Base-by-base conservation (phyloP, 805 yeast species). In the Starmerella tilneyi region DNA sequence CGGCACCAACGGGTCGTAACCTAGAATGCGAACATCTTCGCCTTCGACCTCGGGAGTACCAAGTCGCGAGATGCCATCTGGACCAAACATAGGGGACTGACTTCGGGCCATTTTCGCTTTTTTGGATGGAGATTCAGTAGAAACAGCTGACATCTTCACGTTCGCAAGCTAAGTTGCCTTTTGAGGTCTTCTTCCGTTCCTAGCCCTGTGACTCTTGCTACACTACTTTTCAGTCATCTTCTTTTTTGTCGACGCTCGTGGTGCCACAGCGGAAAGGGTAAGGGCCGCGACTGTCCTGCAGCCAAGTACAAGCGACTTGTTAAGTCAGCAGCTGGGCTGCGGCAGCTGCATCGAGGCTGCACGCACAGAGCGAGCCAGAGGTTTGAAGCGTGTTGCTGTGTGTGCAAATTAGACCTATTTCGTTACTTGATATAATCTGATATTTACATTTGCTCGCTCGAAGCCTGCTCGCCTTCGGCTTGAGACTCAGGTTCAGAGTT, bases 1-100 rank as follows among this genome's bases (percentile, higher is more conserved):
- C 1, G 97, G 81, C 22, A 84, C 79, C 53, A 92, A 70, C 12
- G 98, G 98, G 60, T 89, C 94, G 76, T 86, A 89, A 50, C 96
- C 96, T 49, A 78, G 67, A 58, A 84, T 63, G 41, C 69, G 58
- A 20, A 61, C 65, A 45, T 65, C 69, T 49, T 65, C 81, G 56
- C 84, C 89, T 61, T 81, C 88, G 54, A 75, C 79, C 19, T 33
- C 45, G 24, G 55, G 56, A 30, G 54, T 40, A 16, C 43, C 43
- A 20, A 41, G 39, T 8, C 58, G 47, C 15, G 56, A 48, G 26
- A 51, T 33, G 8, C 59, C 59, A 43, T 56, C 59, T 16, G 57
- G 58, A 41, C 59, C 55, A 47, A 56, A 56, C 59, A 56, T 56
- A 76, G 58, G 59, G 8, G 48, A 32, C 21, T 20, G 42, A 9